Evolutionary conservation across 192 early-diverging fungal species (phyloP).

Genomic region (Backusella luteola): DNA sequence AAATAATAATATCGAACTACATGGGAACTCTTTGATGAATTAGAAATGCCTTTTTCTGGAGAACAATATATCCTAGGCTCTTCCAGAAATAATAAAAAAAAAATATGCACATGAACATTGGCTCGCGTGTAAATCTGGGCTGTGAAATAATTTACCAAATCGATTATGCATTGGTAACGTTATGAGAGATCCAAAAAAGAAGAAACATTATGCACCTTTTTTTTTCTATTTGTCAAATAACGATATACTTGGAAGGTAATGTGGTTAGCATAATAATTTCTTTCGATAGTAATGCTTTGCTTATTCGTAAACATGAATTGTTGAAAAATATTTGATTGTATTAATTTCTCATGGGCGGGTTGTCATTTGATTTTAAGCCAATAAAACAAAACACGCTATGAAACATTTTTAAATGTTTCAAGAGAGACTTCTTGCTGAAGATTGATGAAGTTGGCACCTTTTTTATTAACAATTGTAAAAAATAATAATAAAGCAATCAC

Average conservation of each 20-base stretch:
- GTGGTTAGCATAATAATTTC: background rate
- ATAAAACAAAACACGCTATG: background rate
- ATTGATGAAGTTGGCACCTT: background rate
- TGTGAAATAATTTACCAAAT: too few relatives aligned
- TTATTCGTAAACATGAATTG: background rate
- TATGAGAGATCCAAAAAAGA: too few relatives aligned
- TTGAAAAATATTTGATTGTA: background rate
- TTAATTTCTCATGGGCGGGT: background rate
- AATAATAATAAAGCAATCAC: background rate
- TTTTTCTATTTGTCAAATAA: background rate
- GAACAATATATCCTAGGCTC: too few relatives aligned
- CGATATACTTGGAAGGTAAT: background rate
- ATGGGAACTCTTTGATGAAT: too few relatives aligned
- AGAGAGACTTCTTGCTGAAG: background rate
- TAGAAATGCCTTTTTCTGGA: too few relatives aligned
- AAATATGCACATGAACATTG: background rate
- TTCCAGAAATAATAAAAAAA: background rate
- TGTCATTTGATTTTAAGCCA: background rate
- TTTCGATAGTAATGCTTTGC: too few relatives aligned
- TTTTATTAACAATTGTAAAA: background rate
- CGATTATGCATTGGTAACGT: too few relatives aligned
- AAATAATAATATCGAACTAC: background rate
- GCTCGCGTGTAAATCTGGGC: background rate
- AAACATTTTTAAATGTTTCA: conserved; percentile 3
- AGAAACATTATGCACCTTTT: background rate